These are phyloP conservation scores for Discostella stelligeroides DNA, from an alignment of 108 stramenopile genomes.

Conservation along the genomic window DNA sequence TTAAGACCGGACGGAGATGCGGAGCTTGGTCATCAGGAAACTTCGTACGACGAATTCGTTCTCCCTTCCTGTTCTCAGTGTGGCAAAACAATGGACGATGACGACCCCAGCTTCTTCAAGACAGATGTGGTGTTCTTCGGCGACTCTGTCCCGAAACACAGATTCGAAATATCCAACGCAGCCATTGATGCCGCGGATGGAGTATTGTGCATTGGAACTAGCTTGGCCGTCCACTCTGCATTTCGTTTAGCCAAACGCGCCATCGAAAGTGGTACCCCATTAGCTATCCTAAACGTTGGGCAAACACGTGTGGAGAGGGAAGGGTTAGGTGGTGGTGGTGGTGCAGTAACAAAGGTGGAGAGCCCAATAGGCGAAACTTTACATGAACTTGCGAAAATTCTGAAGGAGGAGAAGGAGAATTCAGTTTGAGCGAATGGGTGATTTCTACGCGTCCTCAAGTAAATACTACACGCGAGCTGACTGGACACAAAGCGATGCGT, in stretches of 20 bases:
- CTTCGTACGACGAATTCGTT: constrained; percentile 65
- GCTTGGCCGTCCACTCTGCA: constrained; percentile 87
- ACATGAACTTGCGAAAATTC: constrained; percentile 30
- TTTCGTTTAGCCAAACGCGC: constrained; percentile 83
- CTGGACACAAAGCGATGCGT: no score
- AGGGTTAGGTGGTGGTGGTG: constrained; percentile 37
- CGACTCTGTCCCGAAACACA: constrained; percentile 78
- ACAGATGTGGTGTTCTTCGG: constrained; percentile 97
- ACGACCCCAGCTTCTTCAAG: constrained; percentile 85
- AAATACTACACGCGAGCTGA: no score
- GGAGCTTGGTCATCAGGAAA: constrained; percentile 43
- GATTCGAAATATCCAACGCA: constrained; percentile 60
- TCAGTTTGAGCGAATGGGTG: not conserved
- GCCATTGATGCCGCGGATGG: constrained; percentile 82
- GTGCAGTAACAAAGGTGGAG: constrained; percentile 53
- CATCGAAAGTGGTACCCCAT: constrained; percentile 50
- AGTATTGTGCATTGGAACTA: constrained; percentile 85
- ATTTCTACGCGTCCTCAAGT: not conserved
- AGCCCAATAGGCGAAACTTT: constrained; percentile 55
- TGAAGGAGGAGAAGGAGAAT: constrained; percentile 1
- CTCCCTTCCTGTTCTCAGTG: constrained; percentile 82
- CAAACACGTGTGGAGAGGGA: constrained; percentile 86
- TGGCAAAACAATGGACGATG: constrained; percentile 25
- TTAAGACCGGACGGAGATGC: constrained; percentile 97
- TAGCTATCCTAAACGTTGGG: constrained; percentile 92